Evolutionary conservation across 306 rosid genomes (phyloP), one percentile per base, ranked within the genome.

Genomic region (Vicia sativa): DNA sequence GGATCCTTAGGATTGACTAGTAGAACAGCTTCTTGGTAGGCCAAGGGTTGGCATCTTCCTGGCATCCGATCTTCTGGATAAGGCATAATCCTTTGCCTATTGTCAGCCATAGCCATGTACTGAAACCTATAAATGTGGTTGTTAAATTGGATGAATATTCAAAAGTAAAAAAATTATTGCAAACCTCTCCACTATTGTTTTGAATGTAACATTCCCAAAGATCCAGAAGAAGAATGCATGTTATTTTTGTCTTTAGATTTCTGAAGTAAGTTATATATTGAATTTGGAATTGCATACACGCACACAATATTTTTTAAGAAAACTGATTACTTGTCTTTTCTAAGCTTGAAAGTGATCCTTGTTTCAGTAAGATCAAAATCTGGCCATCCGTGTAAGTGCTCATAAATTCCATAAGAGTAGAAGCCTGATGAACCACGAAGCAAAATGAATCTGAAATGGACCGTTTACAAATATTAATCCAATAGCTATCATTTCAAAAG

Each of bases 71-170:
- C 98, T 13, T 92, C 98, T 0, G 98, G 98, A 68, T 76, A 85
- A 15, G 98, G 96, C 96, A 92, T 84, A 81, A 45, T 69, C 73
- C 96, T 84, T 62, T 49, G 90, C 65, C 92, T 84, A 70, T 87
- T 68, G 83, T 92, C 98, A 25, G 90, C 98, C 75, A 87, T 15
- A 71, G 91, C 96, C 98, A 92, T 92, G 77, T 89, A 89, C 14
- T 82, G 90, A 77, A 90, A 92, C 95, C 98, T 84, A 72, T 35
- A 84, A 52, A 64, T 59, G 73, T 72, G 63, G 62, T 74, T 52
- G 85, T 80, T 50, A 80, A 77, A 72, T 15, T 19, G 28, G 79
- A 68, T 63, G 73, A 66, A 73, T 53, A 70, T 56, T 59, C 52
- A 58, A 62, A 71, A 43, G 29, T 14, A 65, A 73, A 67, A 67